Percentiles rank a stretch among this genome's conserved stretches.
phyloP scores from a whole-genome alignment of 2,329 filamentous ascomycete genomes.

The Juglanconis oblonga region DNA sequence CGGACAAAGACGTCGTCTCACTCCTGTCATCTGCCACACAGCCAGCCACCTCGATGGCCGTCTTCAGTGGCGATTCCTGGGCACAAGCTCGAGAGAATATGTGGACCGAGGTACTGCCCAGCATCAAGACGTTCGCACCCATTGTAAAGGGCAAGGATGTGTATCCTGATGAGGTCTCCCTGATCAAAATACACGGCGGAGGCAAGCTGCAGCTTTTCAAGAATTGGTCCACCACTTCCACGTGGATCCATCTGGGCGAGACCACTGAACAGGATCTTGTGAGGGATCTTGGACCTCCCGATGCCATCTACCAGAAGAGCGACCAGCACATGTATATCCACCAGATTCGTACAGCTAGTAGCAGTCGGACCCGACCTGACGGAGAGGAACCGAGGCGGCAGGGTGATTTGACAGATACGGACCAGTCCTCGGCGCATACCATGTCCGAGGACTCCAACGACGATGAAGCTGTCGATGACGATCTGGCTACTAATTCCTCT shows the following conservation, averaged over 20 bases:
- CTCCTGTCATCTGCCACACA: slow-evolving; percentile 76
- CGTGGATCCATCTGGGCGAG: slow-evolving; percentile 75
- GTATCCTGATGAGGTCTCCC: slow-evolving; percentile 84
- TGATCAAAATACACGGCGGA: slow-evolving; percentile 73
- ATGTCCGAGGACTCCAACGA: slow-evolving; percentile 68
- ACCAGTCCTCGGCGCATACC: slow-evolving; percentile 71
- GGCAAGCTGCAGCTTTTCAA: slow-evolving; percentile 76
- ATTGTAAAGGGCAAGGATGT: slow-evolving; percentile 71
- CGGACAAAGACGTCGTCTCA: slow-evolving; percentile 77
- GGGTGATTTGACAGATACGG: slow-evolving; percentile 66
- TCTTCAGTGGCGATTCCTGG: slow-evolving; percentile 92
- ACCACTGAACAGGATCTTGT: slow-evolving; percentile 91
- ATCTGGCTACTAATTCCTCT: slow-evolving; percentile 50
- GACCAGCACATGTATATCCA: slow-evolving; percentile 89
- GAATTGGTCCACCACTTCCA: slow-evolving; percentile 62
- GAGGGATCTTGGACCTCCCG: slow-evolving; percentile 85
- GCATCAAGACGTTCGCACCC: slow-evolving; percentile 69
- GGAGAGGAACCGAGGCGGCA: slow-evolving; percentile 41
- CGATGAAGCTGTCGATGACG: slow-evolving; percentile 56
- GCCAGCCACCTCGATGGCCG: slow-evolving; percentile 79
- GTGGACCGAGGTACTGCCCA: slow-evolving; percentile 72
- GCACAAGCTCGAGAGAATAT: slow-evolving; percentile 73
- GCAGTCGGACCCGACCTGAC: slow-evolving; percentile 46
- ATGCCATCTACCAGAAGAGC: slow-evolving; percentile 89
- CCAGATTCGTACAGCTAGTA: slow-evolving; percentile 55